phyloP scores from a whole-genome alignment of 106 monocot species.

The Cymbidium sinense region DNA sequence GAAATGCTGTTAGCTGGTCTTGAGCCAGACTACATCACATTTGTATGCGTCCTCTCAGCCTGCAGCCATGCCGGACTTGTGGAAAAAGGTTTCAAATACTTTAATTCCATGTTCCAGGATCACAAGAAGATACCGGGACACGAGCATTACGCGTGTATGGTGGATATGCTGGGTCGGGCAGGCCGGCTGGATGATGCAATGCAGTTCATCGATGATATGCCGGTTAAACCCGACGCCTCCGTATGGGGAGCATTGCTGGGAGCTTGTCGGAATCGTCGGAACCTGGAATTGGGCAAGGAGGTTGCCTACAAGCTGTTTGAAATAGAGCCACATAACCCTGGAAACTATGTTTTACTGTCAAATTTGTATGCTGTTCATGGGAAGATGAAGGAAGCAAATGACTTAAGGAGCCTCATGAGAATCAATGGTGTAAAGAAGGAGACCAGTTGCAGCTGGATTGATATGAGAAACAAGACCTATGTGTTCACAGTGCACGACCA shows the following conservation, averaged over 20 bases:
- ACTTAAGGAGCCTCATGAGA: slow-evolving; percentile 42
- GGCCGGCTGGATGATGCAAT: slow-evolving; percentile 50
- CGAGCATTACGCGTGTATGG: slow-evolving; percentile 78
- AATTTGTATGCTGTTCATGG: slow-evolving; percentile 46
- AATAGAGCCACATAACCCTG: slow-evolving; percentile 60
- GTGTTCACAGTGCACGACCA: slow-evolving; percentile 44
- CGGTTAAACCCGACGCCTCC: slow-evolving; percentile 37
- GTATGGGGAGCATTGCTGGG: slow-evolving; percentile 67
- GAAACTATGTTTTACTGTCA: slow-evolving; percentile 63
- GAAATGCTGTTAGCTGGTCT: slow-evolving; percentile 48
- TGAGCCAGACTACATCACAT: slow-evolving; percentile 48
- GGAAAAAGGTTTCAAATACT: slow-evolving; percentile 40
- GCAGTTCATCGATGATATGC: slow-evolving; percentile 43
- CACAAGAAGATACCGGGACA: slow-evolving; percentile 27
- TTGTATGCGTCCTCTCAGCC: slow-evolving; percentile 51
- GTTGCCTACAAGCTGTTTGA: slow-evolving; percentile 53
- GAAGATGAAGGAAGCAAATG: slow-evolving; percentile 45
- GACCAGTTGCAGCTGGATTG: slow-evolving; percentile 57
- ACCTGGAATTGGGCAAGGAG: slow-evolving; percentile 38
- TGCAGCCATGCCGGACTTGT: slow-evolving; percentile 48
- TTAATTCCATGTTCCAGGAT: slow-evolving; percentile 36
- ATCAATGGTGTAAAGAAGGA: slow-evolving; percentile 58
- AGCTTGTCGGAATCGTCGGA: slow-evolving; percentile 42
- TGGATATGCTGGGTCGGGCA: slow-evolving; percentile 57
- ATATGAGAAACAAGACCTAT: slow-evolving; percentile 39